phyloP scores from a whole-genome alignment of 495 filamentous ascomycete genomes.

The Aspergillus incahuasiensis region DNA sequence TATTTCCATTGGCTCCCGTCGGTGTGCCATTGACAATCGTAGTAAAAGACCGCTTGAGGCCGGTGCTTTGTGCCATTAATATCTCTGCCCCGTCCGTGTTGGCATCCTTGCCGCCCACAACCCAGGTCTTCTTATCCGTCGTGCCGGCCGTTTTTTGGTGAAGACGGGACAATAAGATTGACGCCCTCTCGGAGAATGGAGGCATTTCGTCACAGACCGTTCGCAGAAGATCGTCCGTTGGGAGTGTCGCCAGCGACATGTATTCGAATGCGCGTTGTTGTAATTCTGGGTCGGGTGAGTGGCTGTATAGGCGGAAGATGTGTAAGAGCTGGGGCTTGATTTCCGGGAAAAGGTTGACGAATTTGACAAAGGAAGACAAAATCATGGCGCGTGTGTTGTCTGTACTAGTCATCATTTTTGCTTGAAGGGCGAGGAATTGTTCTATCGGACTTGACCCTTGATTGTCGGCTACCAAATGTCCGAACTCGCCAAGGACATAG shows the following conservation, averaged over 20 bases:
- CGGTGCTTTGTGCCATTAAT: conserved; percentile 73
- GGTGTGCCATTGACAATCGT: conserved; percentile 49
- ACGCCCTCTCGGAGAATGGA: conserved; percentile 91
- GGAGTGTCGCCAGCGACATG: conserved; percentile 75
- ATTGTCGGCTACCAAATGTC: conserved; percentile 95
- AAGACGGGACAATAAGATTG: conserved; percentile 83
- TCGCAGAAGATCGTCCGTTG: conserved; percentile 86
- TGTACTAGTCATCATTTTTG: conserved; percentile 84
- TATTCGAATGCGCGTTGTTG: conserved; percentile 98
- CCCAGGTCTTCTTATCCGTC: conserved; percentile 93
- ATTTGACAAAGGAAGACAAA: conserved; percentile 92
- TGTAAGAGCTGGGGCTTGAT: conserved; percentile 93
- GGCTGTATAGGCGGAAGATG: conserved; percentile 87
- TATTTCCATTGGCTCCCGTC: conserved; percentile 47
- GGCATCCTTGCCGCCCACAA: conserved; percentile 89
- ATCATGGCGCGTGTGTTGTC: conserved; percentile 90
- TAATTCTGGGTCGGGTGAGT: conserved; percentile 90
- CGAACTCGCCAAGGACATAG: conserved; percentile 94
- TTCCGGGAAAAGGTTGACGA: conserved; percentile 96
- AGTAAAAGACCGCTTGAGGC: conserved; percentile 80
- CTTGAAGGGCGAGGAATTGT: conserved; percentile 89
- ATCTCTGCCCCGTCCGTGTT: conserved; percentile 78
- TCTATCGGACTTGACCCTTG: conserved; percentile 93
- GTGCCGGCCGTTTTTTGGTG: conserved; percentile 90
- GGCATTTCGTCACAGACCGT: conserved; percentile 99